Percentiles rank a stretch among this genome's conserved stretches.
Conservation (phyloP, 140 eudicot genomes). For the Flaveria floridana region DNA sequence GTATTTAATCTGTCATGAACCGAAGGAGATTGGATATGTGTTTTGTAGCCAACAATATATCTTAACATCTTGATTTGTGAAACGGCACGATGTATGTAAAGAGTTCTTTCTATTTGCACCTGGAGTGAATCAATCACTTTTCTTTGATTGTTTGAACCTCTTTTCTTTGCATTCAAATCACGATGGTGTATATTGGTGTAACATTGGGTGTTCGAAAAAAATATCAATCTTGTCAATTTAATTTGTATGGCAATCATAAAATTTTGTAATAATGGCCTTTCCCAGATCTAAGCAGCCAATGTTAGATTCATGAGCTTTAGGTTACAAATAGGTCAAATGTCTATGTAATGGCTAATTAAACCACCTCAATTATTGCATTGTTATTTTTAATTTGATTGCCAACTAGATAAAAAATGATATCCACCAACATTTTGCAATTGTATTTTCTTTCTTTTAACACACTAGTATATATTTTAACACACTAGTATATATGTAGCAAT, state of each 20-base stretch:
- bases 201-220: too few relatives aligned
- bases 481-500: background rate
- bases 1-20: too few relatives aligned
- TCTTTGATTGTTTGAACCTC: too few relatives aligned
- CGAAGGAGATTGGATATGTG: too few relatives aligned
- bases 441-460: background rate
- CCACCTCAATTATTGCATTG: constrained; percentile 14
- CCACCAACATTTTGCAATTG: background rate
- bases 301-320: background rate
- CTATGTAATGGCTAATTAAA: background rate
- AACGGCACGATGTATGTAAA: too few relatives aligned
- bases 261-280: background rate
- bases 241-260: background rate
- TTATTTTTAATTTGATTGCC: constrained; percentile 7
- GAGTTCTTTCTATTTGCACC: too few relatives aligned
- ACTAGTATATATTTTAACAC: background rate
- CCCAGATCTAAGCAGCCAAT: constrained; percentile 3
- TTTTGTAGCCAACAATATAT: too few relatives aligned
- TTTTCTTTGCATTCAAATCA: too few relatives aligned
- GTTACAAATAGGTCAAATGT: constrained; percentile 1
- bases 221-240: background rate
- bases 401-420: background rate
- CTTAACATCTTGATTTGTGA: too few relatives aligned
- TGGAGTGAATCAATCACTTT: too few relatives aligned
- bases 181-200: too few relatives aligned